These are phyloP conservation scores for Mrakia gelida DNA, from an alignment of 768 basidiomycete genomes.

Conservation along the genomic window DNA sequence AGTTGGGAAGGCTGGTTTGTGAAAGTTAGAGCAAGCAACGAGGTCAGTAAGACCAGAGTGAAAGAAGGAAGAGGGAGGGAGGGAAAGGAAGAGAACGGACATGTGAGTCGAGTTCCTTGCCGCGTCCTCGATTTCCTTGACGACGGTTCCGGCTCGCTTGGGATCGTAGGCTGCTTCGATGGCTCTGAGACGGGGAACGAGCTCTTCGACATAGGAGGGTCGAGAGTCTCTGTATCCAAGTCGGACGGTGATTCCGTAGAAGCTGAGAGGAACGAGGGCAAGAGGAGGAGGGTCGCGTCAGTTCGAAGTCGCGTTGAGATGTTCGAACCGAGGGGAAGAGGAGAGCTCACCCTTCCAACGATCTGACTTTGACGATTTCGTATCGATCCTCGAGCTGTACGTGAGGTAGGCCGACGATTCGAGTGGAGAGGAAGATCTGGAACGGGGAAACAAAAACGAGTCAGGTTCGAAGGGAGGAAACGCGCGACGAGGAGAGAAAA, in stretches of 20 bases:
- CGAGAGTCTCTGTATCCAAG: slow-evolving; percentile 59
- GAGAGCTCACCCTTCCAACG: slow-evolving; percentile 46
- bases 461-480: neutral
- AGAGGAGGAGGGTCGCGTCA: neutral
- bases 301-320: neutral
- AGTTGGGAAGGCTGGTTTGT: slow-evolving; percentile 36
- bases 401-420: slow-evolving; percentile 53
- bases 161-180: slow-evolving; percentile 48
- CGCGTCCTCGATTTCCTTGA: slow-evolving; percentile 51
- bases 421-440: slow-evolving; percentile 64
- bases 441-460: neutral
- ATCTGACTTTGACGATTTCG: slow-evolving; percentile 56
- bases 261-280: slow-evolving; percentile 35
- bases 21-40: slow-evolving; percentile 1
- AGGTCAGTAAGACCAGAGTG: neutral
- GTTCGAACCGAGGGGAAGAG: slow-evolving; percentile 23
- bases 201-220: slow-evolving; percentile 45
- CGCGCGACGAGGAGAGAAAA: neutral
- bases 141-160: slow-evolving; percentile 43
- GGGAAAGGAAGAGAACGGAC: slow-evolving; percentile 45
- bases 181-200: slow-evolving; percentile 53
- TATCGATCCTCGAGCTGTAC: slow-evolving; percentile 54
- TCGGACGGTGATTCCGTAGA: slow-evolving; percentile 58
- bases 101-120: slow-evolving; percentile 54
- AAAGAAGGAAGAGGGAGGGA: neutral